Conservation (phyloP, 1,284 basidiomycete species). For the Malassezia vespertilionis region DNA sequence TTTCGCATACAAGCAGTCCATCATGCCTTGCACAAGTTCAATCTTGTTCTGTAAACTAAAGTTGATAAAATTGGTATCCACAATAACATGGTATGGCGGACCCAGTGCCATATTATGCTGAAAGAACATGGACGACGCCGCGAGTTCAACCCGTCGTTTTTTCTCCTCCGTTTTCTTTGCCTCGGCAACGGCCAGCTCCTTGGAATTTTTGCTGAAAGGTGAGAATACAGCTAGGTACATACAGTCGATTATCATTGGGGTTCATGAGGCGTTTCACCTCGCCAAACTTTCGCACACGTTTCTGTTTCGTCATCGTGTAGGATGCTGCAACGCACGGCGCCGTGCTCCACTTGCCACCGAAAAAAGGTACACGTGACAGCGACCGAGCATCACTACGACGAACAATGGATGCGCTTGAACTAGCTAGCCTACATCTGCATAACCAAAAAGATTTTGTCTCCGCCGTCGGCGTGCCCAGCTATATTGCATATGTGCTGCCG, state of each 20-base stretch:
- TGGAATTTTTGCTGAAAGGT: slow-evolving; percentile 50
- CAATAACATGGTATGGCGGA: slow-evolving; percentile 89
- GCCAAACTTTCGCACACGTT: slow-evolving; percentile 89
- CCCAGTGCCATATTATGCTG: slow-evolving; percentile 91
- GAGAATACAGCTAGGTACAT: slow-evolving; percentile 46
- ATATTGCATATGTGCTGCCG: too few species aligned
- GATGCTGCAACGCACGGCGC: neutral
- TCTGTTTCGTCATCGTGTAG: slow-evolving; percentile 63
- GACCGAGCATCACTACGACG: too few species aligned
- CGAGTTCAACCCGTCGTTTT: slow-evolving; percentile 29
- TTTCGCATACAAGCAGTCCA: slow-evolving; percentile 99
- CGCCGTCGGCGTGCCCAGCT: too few species aligned
- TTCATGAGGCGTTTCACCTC: slow-evolving; percentile 88
- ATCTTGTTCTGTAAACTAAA: slow-evolving; percentile 96
- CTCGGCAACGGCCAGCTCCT: slow-evolving; percentile 47
- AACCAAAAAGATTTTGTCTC: too few species aligned
- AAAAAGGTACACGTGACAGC: slow-evolving; percentile 2
- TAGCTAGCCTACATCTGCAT: too few species aligned
- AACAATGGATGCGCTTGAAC: too few species aligned
- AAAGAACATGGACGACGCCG: slow-evolving; percentile 76
- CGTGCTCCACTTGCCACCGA: neutral
- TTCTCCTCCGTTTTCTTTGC: slow-evolving; percentile 29
- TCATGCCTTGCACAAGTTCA: slow-evolving; percentile 92
- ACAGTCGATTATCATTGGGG: slow-evolving; percentile 86
- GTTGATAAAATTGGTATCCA: slow-evolving; percentile 99